Percentiles rank a stretch among this genome's conserved stretches.
phyloP scores from a whole-genome alignment of 2,329 filamentous ascomycete species.

The Colletotrichum tanaceti region DNA sequence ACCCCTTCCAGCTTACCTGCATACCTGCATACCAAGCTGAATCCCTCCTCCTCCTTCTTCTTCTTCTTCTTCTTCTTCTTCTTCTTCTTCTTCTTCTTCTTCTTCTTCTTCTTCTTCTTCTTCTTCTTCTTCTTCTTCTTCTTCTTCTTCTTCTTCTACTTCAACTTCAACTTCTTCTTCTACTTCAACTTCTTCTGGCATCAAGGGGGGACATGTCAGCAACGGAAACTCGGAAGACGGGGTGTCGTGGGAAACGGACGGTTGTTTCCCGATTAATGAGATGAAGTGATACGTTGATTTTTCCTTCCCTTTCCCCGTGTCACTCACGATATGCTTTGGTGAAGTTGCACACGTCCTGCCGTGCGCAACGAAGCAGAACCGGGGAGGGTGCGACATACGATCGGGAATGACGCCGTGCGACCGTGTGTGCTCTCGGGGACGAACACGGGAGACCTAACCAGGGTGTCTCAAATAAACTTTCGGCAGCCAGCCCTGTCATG shows the following conservation, averaged over 20 bases:
- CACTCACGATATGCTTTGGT: neutral
- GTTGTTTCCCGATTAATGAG: slow-evolving; percentile 31
- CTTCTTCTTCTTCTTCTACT: too few species aligned
- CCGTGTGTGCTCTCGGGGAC: slow-evolving; percentile 15
- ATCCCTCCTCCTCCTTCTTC: neutral
- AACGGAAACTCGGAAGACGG: neutral
- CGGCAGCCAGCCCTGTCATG: neutral
- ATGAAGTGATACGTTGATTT: slow-evolving; percentile 20
- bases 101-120: neutral
- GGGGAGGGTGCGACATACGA: slow-evolving; percentile 20
- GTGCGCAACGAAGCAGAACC: slow-evolving; percentile 21
- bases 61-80: neutral
- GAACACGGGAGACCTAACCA: neutral
- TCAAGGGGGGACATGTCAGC: slow-evolving; percentile 2
- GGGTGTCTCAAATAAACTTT: neutral
- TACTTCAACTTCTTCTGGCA: slow-evolving; percentile 1
- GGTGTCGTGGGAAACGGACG: slow-evolving; percentile 19
- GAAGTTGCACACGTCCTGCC: slow-evolving; percentile 18
- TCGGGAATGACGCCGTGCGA: slow-evolving; percentile 30
- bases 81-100: neutral
- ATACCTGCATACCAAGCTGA: neutral
- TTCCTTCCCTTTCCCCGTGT: slow-evolving; percentile 10
- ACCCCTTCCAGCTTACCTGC: neutral
- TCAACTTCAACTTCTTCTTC: neutral
- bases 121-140: neutral